phyloP scores from a whole-genome alignment of 805 yeast genomes.

The Kodamaea hsintzibuensis region DNA sequence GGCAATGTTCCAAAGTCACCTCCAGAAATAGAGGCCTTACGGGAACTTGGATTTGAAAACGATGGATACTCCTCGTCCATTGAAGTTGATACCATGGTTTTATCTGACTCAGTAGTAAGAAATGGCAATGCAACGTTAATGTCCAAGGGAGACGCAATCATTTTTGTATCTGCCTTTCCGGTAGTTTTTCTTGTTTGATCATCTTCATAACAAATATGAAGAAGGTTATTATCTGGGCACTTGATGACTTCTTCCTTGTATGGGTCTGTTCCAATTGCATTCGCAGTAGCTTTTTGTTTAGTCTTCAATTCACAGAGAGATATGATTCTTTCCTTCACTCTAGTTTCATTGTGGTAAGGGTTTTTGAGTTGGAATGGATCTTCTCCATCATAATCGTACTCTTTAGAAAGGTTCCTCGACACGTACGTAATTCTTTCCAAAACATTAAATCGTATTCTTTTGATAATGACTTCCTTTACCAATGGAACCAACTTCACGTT shows the following conservation, averaged over 20 bases:
- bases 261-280: conserved; percentile 37
- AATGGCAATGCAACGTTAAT: conserved; percentile 46
- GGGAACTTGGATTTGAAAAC: conserved; percentile 17
- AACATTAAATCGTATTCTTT: conserved; percentile 64
- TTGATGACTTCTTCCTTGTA: conserved; percentile 62
- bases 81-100: conserved; percentile 24
- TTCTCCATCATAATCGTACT: conserved; percentile 50
- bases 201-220: conserved; percentile 55
- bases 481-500: conserved; percentile 68
- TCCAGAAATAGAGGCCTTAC: conserved; percentile 28
- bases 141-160: conserved; percentile 45
- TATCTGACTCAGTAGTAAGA: conserved; percentile 39
- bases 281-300: conserved; percentile 33
- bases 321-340: conserved; percentile 48
- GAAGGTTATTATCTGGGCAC: conserved; percentile 59
- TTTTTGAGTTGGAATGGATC: conserved; percentile 20
- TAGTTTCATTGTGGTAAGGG: conserved; percentile 8
- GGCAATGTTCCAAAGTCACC: conserved; percentile 5
- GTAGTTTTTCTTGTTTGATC: conserved; percentile 4
- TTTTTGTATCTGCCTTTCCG: conserved; percentile 12
- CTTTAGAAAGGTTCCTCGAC: conserved; percentile 53
- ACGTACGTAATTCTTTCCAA: conserved; percentile 66
- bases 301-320: conserved; percentile 67
- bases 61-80: conserved; percentile 12
- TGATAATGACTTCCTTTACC: conserved; percentile 59